Conservation (phyloP, 192 early-diverging fungal genomes). For the Spinellus fusiger region DNA sequence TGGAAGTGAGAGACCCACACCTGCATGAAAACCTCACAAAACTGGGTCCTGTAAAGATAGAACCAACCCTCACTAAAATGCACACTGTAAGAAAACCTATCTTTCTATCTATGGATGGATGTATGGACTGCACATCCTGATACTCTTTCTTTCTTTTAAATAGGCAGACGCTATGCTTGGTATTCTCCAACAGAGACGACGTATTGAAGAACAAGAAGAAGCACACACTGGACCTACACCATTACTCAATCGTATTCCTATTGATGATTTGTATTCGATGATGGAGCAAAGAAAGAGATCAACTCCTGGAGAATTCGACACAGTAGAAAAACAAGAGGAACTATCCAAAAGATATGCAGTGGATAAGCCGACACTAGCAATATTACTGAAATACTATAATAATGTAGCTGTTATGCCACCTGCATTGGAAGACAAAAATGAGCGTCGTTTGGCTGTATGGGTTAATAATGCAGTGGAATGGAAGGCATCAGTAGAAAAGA, state of each 20-base stretch:
- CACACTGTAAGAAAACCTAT: conserved; percentile 11
- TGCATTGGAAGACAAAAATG: conserved; percentile 10
- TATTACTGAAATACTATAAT: conserved; percentile 12
- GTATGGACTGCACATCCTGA: too few relatives aligned
- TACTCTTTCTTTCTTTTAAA: not conserved
- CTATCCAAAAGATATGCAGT: conserved; percentile 7
- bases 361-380: not conserved
- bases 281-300: conserved; percentile 14
- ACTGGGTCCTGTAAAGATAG: conserved; percentile 11
- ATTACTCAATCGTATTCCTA: not conserved
- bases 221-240: not conserved
- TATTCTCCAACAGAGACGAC: conserved; percentile 7
- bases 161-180: conserved; percentile 22
- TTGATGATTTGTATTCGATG: conserved; percentile 11
- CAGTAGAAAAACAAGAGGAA: conserved; percentile 2
- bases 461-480: conserved; percentile 8
- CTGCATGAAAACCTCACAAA: conserved; percentile 3
- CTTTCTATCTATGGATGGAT: not conserved
- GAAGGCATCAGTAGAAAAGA: not conserved
- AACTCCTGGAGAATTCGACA: conserved; percentile 8
- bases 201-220: conserved; percentile 8
- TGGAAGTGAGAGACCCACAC: conserved; percentile 7
- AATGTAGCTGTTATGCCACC: conserved; percentile 15
- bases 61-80: conserved; percentile 18
- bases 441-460: conserved; percentile 10